These are phyloP conservation scores for Candida ponderosae DNA, from an alignment of 805 yeast species.

Conservation along the genomic window DNA sequence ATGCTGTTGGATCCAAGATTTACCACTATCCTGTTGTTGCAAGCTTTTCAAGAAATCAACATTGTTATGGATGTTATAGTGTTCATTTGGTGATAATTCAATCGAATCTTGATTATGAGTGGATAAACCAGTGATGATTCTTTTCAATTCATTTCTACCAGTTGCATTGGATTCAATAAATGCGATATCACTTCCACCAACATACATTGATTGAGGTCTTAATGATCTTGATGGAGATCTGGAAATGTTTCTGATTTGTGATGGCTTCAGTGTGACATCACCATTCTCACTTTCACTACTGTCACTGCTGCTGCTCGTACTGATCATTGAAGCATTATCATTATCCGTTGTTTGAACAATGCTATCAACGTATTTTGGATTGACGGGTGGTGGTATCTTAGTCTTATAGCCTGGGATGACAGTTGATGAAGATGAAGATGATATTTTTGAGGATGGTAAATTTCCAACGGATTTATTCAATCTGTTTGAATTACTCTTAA, in stretches of 20 bases:
- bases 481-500: background rate
- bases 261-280: background rate
- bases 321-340: background rate
- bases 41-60: conserved; percentile 30
- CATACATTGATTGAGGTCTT: conserved; percentile 31
- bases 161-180: background rate
- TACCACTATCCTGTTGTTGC: conserved; percentile 27
- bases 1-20: conserved; percentile 22
- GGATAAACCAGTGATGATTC: conserved; percentile 21
- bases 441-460: too few species aligned
- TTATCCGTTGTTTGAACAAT: conserved; percentile 17
- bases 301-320: background rate
- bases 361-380: conserved; percentile 18
- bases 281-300: background rate
- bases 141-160: conserved; percentile 12
- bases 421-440: background rate
- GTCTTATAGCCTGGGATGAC: background rate
- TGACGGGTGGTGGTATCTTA: too few species aligned
- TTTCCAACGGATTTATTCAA: background rate
- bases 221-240: background rate
- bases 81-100: conserved; percentile 17
- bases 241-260: background rate
- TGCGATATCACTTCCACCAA: too few species aligned
- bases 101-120: conserved; percentile 3
- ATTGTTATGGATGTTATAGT: conserved; percentile 23